phyloP scores from a whole-genome alignment of 768 basidiomycete genomes.

The Tulasnella sp. region DNA sequence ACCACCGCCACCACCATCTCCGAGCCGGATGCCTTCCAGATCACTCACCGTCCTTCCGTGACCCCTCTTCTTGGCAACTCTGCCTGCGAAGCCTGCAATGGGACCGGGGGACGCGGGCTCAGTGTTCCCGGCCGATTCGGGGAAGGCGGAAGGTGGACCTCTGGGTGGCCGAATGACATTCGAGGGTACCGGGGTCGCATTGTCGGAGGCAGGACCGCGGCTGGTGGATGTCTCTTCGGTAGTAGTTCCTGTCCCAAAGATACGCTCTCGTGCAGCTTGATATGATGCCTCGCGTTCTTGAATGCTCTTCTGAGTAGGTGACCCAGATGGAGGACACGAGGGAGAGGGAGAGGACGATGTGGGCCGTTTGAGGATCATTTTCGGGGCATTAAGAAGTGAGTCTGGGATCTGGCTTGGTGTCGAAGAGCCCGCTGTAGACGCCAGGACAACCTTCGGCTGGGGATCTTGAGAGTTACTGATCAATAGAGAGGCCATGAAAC shows the following conservation, averaged over 20 bases:
- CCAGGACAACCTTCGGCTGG: background rate
- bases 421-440: background rate
- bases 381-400: background rate
- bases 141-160: background rate
- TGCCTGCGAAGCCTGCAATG: conserved; percentile 9
- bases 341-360: conserved; percentile 1
- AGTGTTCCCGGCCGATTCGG: background rate
- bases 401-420: conserved; percentile 5
- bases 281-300: conserved; percentile 18
- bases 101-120: background rate
- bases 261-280: conserved; percentile 18
- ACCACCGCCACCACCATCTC: too few species aligned
- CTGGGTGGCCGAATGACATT: conserved; percentile 7
- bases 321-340: background rate
- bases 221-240: background rate
- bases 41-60: conserved; percentile 12
- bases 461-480: conserved; percentile 7
- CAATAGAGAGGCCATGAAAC: too few species aligned
- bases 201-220: background rate
- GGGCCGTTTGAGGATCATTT: conserved; percentile 14
- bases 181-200: background rate
- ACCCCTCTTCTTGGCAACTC: conserved; percentile 1
- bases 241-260: conserved; percentile 14
- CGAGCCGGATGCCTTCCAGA: conserved; percentile 1
- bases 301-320: conserved; percentile 7